These are phyloP conservation scores for Takashimella koratensis DNA, from an alignment of 1,284 basidiomycete genomes.

Conservation along the genomic window DNA sequence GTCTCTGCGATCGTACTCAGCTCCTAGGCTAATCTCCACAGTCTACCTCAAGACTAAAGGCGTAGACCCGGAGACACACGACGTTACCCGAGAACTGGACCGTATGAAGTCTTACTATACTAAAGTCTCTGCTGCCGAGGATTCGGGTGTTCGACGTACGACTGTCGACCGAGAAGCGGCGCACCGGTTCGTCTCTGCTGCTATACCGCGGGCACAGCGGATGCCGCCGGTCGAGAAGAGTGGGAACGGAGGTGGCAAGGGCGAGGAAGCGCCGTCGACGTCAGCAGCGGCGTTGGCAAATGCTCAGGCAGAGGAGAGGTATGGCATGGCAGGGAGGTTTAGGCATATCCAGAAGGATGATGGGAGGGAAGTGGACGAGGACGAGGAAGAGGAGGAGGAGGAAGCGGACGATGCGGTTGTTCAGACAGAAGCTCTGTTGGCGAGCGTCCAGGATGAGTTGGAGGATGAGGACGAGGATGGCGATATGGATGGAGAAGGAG, in stretches of 20 bases:
- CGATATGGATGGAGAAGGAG: not conserved
- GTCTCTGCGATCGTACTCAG: constrained; percentile 2
- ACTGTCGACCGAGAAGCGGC: constrained; percentile 37
- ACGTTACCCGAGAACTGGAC: constrained; percentile 38
- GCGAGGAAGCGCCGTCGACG: constrained; percentile 5
- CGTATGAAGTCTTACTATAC: constrained; percentile 42
- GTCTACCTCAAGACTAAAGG: constrained; percentile 46
- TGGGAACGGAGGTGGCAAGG: not conserved
- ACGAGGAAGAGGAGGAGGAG: constrained; percentile 1
- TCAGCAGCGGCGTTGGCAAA: constrained; percentile 16
- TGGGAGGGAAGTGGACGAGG: constrained; percentile 9
- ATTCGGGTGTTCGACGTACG: constrained; percentile 10
- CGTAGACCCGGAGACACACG: constrained; percentile 39
- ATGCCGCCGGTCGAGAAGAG: too few species aligned
- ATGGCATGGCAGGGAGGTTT: constrained; percentile 18
- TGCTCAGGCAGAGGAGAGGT: constrained; percentile 14
- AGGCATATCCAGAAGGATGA: constrained; percentile 23
- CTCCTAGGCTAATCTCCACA: constrained; percentile 5
- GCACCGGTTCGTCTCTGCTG: constrained; percentile 33
- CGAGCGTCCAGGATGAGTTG: constrained; percentile 17
- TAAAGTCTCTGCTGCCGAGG: constrained; percentile 38
- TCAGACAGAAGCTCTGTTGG: constrained; percentile 12
- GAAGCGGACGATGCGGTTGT: not conserved
- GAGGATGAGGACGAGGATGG: not conserved
- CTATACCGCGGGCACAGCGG: constrained; percentile 25